phyloP scores from a whole-genome alignment of 331 rosid genomes.

The Pyracantha coccinea region DNA sequence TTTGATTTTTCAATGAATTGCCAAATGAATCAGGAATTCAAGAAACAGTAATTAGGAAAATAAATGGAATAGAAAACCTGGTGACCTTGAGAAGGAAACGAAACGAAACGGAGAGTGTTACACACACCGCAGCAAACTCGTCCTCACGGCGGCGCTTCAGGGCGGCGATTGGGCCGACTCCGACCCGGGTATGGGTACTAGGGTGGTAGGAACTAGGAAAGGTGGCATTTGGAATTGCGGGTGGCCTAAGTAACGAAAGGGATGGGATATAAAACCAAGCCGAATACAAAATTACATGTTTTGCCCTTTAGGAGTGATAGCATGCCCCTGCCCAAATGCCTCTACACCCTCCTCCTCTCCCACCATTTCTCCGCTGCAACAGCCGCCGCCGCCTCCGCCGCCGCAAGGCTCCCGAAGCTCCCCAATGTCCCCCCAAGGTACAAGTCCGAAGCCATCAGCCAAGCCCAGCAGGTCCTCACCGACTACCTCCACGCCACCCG shows the following conservation, averaged over 20 bases:
- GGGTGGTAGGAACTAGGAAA: too few relatives aligned
- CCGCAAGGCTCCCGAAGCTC: constrained; percentile 17
- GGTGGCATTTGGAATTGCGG: too few relatives aligned
- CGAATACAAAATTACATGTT: too few relatives aligned
- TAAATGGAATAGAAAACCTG: not conserved
- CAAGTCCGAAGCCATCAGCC: constrained; percentile 26
- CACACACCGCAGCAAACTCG: too few relatives aligned
- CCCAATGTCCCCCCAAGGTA: constrained; percentile 29
- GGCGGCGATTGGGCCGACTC: too few relatives aligned
- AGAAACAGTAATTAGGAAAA: not conserved
- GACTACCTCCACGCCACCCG: constrained; percentile 69
- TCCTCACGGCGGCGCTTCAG: too few relatives aligned
- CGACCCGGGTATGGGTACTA: too few relatives aligned
- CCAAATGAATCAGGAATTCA: not conserved
- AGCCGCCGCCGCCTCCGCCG: not conserved
- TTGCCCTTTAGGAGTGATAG: too few relatives aligned
- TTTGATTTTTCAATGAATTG: not conserved
- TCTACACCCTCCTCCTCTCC: constrained; percentile 11
- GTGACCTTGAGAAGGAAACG: not conserved
- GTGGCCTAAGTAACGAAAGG: too few relatives aligned
- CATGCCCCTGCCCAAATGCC: constrained; percentile 14
- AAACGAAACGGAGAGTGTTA: too few relatives aligned
- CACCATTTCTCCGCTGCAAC: constrained; percentile 35
- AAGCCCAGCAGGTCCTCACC: constrained; percentile 51
- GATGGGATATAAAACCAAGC: too few relatives aligned